Evolutionary conservation across 2,329 filamentous ascomycete species (phyloP), one percentile per base, ranked within the genome.

Genomic region (Dactylonectria macrodidyma): DNA sequence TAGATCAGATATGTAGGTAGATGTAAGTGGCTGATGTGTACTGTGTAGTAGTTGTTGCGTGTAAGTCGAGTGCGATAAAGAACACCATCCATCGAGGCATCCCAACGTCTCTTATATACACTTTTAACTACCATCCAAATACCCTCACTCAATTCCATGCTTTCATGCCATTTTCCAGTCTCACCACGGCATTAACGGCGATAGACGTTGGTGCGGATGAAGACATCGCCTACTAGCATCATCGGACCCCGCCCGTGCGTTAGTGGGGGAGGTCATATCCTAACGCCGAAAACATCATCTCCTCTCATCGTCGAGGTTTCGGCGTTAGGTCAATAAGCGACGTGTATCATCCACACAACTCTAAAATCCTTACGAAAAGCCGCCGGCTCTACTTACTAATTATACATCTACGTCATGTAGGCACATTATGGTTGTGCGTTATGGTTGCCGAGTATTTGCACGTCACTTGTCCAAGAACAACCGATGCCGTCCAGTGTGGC

Each of bases 211-310:
- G 2, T 16, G 34, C 30, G 16, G 16, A 10, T 52, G 4, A n/a
- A 30, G 26, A 30, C 26, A 9, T 52, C 26, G 30, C 50, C 50
- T 16, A 34, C 14, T 14, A 36, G 48, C 48, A 19, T 54, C n/a
- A 19, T 54, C 34, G 22, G 51, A 30, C 26, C 7, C 26, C 4
- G 4, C n/a, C 47, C 16, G 26, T n/a, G 10, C n/a, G 8, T 12
- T 16, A 9, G 50, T 51, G 48, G 24, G 5, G 47, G 30, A 33
- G 48, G 16, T 48, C 22, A 19, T 34, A 24, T 47, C 57, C 57
- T 59, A 59, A 50, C 57, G 57, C 57, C 57, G 57, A 59, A 36
- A 26, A 22, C 19, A 22, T 30, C 51, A 52, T 48, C n/a, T 7
- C 26, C 26, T 30, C 26, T 12, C 22, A 44, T 9, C 8, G 33